These are phyloP conservation scores for Blastobotrys muscicola DNA, from an alignment of 805 yeast species.

Conservation along the genomic window DNA sequence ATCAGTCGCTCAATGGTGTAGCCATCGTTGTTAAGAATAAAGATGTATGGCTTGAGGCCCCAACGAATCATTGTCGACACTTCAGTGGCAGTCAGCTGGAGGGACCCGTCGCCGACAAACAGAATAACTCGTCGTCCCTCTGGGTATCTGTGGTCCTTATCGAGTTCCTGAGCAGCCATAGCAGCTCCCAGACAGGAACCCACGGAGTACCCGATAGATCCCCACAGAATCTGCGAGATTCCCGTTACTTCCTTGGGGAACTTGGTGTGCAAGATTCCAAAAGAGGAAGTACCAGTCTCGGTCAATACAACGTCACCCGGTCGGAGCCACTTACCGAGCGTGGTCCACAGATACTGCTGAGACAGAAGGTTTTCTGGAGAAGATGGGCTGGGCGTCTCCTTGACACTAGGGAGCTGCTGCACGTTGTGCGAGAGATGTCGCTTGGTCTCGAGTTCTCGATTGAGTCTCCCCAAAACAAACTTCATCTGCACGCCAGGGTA, in stretches of 20 bases:
- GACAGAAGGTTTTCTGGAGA: constrained; percentile 35
- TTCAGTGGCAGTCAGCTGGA: constrained; percentile 59
- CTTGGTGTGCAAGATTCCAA: constrained; percentile 47
- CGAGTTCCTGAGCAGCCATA: constrained; percentile 44
- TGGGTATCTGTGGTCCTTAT: constrained; percentile 18
- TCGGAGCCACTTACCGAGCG: constrained; percentile 41
- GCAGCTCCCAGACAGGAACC: constrained; percentile 59
- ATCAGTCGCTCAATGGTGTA: constrained; percentile 58
- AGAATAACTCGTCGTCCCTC: constrained; percentile 39
- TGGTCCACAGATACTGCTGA: constrained; percentile 43
- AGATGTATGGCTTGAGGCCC: constrained; percentile 47
- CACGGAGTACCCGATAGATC: constrained; percentile 55
- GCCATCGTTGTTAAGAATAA: constrained; percentile 55
- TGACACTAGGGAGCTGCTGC: constrained; percentile 39
- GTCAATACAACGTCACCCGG: constrained; percentile 51
- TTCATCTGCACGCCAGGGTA: constrained; percentile 49
- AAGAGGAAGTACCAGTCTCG: constrained; percentile 60
- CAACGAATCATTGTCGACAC: constrained; percentile 48
- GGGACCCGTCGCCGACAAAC: constrained; percentile 61
- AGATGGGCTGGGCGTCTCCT: constrained; percentile 39
- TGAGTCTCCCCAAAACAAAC: constrained; percentile 28
- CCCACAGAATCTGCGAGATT: constrained; percentile 56
- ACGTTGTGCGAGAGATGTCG: constrained; percentile 1
- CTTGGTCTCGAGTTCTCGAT: constrained; percentile 3
- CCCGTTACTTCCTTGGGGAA: constrained; percentile 45